Base-by-base conservation (phyloP, 139 green algal genomes). In the Tetradesmus lagerheimii region DNA sequence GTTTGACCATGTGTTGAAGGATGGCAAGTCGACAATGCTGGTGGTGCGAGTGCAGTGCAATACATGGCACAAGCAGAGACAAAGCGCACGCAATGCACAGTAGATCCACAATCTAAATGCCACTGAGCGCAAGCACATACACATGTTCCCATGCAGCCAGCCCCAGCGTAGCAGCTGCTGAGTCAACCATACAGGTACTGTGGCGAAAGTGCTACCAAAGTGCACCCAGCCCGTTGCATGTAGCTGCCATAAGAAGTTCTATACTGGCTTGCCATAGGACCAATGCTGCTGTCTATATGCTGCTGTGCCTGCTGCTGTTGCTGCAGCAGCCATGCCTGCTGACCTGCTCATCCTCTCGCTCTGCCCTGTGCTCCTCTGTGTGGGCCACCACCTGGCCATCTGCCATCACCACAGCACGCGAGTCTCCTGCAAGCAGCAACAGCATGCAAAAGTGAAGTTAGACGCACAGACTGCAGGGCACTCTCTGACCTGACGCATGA, bases 331-430 rank as follows among this genome's bases (percentile, higher is more conserved):
- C 20, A 47, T 79, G 83, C 57, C 57, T 41, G 83, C 67, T 53
- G 39, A 90, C 92, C 86, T 81, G 80, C 86, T 97, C 95, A 78
- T 96, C 93, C 25, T 77, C 37, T 1, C 92, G 75, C 78, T 92
- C 91, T 5, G 95, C 93, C 47, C 93, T 95, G 86, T 97, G 95
- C 83, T 97, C 95, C 4, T 89, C 39, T 1, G 94, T 95, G 31
- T 95, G 57, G 3, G 83, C 57, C 8, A 93, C 18, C 0, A 79
- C 87, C 20, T 74, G 62, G 50, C 94, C 94, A 25, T 43, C 77
- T 23, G 92, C 88, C 23, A 87, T 87, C 4, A 97, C 38, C 4
- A 96, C 85, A 38, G 90, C 92, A 0, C 94, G 77, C 5, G 89
- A 95, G 85, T 97, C 94, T 25, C 94, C 94, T 84, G 95, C 88